These are phyloP conservation scores for Paraphoma chrysanthemicola DNA, from an alignment of 2,329 filamentous ascomycete species.

Conservation along the genomic window DNA sequence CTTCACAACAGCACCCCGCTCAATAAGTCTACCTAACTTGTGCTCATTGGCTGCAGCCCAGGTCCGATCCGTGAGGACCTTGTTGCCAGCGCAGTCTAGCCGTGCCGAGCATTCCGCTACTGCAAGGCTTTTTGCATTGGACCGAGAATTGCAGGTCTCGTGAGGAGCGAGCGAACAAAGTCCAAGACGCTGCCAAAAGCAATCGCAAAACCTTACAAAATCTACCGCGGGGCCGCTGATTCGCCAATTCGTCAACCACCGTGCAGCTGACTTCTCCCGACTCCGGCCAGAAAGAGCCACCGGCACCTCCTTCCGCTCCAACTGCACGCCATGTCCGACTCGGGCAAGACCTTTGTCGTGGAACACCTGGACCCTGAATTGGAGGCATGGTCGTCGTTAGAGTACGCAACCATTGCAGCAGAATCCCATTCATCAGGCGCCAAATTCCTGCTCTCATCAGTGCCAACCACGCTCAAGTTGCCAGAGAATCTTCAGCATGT, in stretches of 20 bases:
- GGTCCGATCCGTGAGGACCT: slow-evolving; percentile 17
- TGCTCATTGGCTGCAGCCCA: slow-evolving; percentile 20
- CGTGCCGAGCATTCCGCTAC: slow-evolving; percentile 29
- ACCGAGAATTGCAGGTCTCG: slow-evolving; percentile 13
- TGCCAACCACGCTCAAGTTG: slow-evolving; percentile 70
- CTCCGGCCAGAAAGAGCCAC: slow-evolving; percentile 13
- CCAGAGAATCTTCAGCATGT: slow-evolving; percentile 64
- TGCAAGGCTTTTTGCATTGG: slow-evolving; percentile 27
- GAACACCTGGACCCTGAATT: slow-evolving; percentile 96
- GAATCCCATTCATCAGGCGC: slow-evolving; percentile 74
- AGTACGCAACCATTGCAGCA: slow-evolving; percentile 85
- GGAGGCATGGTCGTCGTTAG: slow-evolving; percentile 90
- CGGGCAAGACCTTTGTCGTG: slow-evolving; percentile 81
- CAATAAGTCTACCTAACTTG: background rate
- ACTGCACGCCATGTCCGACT: slow-evolving; percentile 35
- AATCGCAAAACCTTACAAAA: slow-evolving; percentile 7
- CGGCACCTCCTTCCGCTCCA: slow-evolving; percentile 20
- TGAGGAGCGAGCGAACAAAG: slow-evolving; percentile 1
- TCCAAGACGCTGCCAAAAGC: background rate
- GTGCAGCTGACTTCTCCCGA: slow-evolving; percentile 26
- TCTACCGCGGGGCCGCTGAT: slow-evolving; percentile 14
- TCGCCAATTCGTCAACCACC: slow-evolving; percentile 27
- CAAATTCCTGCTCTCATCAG: slow-evolving; percentile 81
- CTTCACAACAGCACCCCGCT: slow-evolving; percentile 11
- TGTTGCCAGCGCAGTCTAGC: slow-evolving; percentile 3